Conservation (phyloP, 495 filamentous ascomycete genomes). For the Lasiosphaeria miniovina region DNA sequence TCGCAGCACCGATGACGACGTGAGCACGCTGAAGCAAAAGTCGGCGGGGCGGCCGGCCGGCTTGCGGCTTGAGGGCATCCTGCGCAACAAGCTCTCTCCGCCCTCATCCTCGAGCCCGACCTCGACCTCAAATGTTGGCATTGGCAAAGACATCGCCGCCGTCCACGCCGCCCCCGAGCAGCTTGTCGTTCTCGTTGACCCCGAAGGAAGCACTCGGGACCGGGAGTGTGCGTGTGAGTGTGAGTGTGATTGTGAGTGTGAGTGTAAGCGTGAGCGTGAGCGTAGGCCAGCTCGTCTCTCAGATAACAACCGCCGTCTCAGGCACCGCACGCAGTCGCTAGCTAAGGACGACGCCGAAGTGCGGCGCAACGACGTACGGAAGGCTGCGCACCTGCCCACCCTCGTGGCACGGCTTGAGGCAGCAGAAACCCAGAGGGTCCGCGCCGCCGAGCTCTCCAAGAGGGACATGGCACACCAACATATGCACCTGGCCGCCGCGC, state of each 20-base stretch:
- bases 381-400: conserved; percentile 22
- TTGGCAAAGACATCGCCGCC: not conserved
- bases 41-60: not conserved
- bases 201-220: no score
- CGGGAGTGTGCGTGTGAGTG: no score
- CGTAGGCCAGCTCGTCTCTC: not conserved
- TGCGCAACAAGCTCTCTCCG: not conserved
- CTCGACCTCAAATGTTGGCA: not conserved
- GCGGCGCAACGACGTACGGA: conserved; percentile 13
- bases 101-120: not conserved
- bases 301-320: no score
- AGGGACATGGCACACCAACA: conserved; percentile 46
- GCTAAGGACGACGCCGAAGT: conserved; percentile 3
- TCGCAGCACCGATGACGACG: conserved; percentile 9
- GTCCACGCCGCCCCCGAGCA: no score
- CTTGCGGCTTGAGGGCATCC: not conserved
- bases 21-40: conserved; percentile 4
- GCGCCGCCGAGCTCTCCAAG: conserved; percentile 41
- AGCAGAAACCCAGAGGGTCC: conserved; percentile 41
- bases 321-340: no score
- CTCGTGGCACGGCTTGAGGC: conserved; percentile 35
- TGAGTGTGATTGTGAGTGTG: no score
- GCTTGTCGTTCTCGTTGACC: no score
- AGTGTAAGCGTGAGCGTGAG: no score
- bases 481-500: conserved; percentile 33